Base-by-base conservation (phyloP, 2,329 filamentous ascomycete genomes). In the Ceratocystis papillata region DNA sequence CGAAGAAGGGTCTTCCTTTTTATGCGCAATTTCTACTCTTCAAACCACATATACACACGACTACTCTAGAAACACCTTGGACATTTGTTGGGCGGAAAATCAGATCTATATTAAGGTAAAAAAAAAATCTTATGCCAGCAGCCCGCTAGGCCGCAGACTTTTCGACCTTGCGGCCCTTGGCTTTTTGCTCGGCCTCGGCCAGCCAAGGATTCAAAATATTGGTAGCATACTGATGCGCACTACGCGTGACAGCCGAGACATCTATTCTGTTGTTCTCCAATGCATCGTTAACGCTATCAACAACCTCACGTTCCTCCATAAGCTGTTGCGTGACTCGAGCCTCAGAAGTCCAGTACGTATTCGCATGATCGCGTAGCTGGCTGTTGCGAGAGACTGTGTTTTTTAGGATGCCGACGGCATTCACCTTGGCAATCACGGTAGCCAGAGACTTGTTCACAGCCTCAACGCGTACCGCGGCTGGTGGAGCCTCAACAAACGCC, bases 321-420 rank as follows among this genome's bases (percentile, higher is more conserved):
- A 89, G 84, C 71, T 87, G 84, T 45, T 81, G 78, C 82, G 88
- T 90, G 37, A 90, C 74, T 63, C 82, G 78, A 5, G 84, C 87
- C 77, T 96, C 90, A 57, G 87, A 86, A 8, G 79, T 77, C 93
- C 93, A 97, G 76, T 96, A 96, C 17, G 79, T 81, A 70, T 87
- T 82, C 62, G 82, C 81, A 67, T 82, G 81, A 1, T 76, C 79
- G 67, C 91, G 83, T 74, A 96, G 77, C 55, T 81, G 82, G 69
- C 83, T 80, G 75, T 96, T 89, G 65, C 92, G 79, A 66, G 87
- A 79, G 17, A 89, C 82, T 2, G 90, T 89, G 77, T 96, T 96
- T 73, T 87, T 84, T 59, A 96, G 77, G 67, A 96, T 85, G 6
- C 85, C 88, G 46, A 89, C 77, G 0, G 88, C 89, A 70, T 83